These are phyloP conservation scores for Thuidium tamariscinum DNA, from an alignment of 225 moss, liverwort and hornwort species.

Conservation along the genomic window DNA sequence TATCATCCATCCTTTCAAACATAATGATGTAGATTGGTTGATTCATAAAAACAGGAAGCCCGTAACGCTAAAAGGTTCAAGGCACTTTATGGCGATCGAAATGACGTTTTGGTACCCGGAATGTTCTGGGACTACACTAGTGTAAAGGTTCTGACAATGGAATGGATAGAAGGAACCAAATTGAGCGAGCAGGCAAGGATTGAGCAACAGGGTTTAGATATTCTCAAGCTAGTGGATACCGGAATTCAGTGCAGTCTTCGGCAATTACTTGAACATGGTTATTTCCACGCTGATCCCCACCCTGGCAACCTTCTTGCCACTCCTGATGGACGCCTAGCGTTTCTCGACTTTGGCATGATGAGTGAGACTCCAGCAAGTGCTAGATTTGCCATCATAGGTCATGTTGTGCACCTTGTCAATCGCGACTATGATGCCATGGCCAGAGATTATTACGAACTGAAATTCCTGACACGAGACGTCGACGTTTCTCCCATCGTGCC, in stretches of 20 bases:
- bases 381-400: constrained; percentile 87
- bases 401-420: constrained; percentile 93
- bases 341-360: constrained; percentile 99
- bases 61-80: constrained; percentile 78
- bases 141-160: constrained; percentile 89
- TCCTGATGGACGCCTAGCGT: constrained; percentile 86
- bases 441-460: constrained; percentile 77
- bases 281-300: constrained; percentile 93
- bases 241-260: constrained; percentile 95
- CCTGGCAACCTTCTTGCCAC: constrained; percentile 97
- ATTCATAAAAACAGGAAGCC: constrained; percentile 56
- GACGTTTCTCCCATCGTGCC: constrained; percentile 93
- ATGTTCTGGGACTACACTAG: constrained; percentile 67
- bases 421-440: constrained; percentile 97
- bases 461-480: constrained; percentile 69
- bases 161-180: constrained; percentile 87
- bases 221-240: constrained; percentile 78
- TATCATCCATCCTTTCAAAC: not conserved
- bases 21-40: not conserved
- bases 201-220: constrained; percentile 75
- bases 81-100: constrained; percentile 77
- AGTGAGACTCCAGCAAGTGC: constrained; percentile 90
- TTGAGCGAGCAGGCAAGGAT: constrained; percentile 76
- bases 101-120: constrained; percentile 52
- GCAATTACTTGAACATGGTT: constrained; percentile 86